Percentiles rank a stretch among this genome's conserved stretches.
Conservation (phyloP, 2,329 filamentous ascomycete species). For the Daldinia sp. region DNA sequence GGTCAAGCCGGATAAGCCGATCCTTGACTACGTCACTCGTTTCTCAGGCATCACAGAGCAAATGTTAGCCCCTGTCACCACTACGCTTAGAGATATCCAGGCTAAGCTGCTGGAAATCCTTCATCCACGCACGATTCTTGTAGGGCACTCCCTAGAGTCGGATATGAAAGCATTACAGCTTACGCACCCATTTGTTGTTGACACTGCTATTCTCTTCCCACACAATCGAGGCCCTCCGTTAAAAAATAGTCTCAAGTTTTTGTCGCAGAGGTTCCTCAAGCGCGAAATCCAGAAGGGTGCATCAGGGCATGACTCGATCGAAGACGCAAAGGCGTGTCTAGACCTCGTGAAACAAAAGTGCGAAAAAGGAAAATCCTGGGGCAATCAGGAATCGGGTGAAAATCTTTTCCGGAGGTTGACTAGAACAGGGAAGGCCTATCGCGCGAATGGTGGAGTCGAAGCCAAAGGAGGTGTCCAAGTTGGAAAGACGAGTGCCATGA, state of each 20-base stretch:
- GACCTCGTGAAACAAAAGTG: slow-evolving; percentile 96
- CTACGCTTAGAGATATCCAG: slow-evolving; percentile 85
- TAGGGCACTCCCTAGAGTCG: slow-evolving; percentile 84
- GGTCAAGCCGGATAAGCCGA: slow-evolving; percentile 87
- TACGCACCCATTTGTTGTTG: slow-evolving; percentile 91
- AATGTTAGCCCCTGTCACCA: slow-evolving; percentile 84
- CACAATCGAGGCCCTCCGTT: slow-evolving; percentile 89
- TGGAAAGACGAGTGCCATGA: slow-evolving; percentile 74
- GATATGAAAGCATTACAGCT: slow-evolving; percentile 85
- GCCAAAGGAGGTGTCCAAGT: slow-evolving; percentile 64
- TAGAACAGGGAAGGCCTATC: slow-evolving; percentile 68
- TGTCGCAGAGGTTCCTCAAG: slow-evolving; percentile 83
- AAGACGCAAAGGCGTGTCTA: slow-evolving; percentile 90
- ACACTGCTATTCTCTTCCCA: slow-evolving; percentile 89
- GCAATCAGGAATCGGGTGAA: slow-evolving; percentile 80
- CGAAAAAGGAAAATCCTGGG: slow-evolving; percentile 89
- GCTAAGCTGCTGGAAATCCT: slow-evolving; percentile 75
- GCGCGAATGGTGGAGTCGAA: slow-evolving; percentile 64
- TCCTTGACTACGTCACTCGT: slow-evolving; percentile 89
- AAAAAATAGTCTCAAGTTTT: slow-evolving; percentile 89
- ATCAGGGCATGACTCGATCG: slow-evolving; percentile 85
- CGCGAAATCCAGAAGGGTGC: slow-evolving; percentile 86
- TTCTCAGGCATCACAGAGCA: slow-evolving; percentile 92
- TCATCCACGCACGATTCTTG: slow-evolving; percentile 74
- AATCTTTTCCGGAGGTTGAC: slow-evolving; percentile 87